Base-by-base conservation (phyloP, 768 basidiomycete species). In the Kwoniella sp. region DNA sequence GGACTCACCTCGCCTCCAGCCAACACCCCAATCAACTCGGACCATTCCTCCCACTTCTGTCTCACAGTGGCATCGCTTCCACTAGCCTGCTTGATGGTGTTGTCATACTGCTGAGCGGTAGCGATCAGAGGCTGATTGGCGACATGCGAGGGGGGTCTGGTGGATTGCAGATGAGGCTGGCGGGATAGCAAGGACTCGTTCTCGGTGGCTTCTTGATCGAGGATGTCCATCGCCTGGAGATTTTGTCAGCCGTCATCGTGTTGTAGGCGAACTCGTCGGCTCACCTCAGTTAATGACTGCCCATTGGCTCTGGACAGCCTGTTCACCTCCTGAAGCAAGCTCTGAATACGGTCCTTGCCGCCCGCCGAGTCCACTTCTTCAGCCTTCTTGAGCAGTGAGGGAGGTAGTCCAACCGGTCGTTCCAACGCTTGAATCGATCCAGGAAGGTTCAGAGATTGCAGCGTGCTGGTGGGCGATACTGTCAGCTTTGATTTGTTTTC, bases 1-100 rank as follows among this genome's bases (percentile, higher is more conserved):
- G 17, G 23, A 42, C 70, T 39, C 60, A 81, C 82, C 73, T 81
- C 83, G 70, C 83, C 83, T 78, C 82, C 81, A 2, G 83, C 84
- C 33, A 99, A 77, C 40, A 86, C 79, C 12, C 75, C 73, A 36
- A 99, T 84, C 38, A 79, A 79, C 12, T 79, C 78, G 63, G 86
- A 85, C 89, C 89, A 93, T 63, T 91, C 83, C 32, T 84, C 84
- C 87, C 89, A 95, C 73, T 95, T 91, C 56, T 80, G 77, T 17
- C 84, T 76, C 1, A 96, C 86, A 2, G 81, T 77, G 26, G 79
- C 82, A 65, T 98, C 90, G 65, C 88, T 89, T 27, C 79, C 80
- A 0, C 77, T 76, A 0, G 91, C 93, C 53, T 86, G 81, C 0
- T 76, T 77, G 3, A 98, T 77, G 15, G 89, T 83, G n/a, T 65